phyloP scores from a whole-genome alignment of 2,329 filamentous ascomycete species.

The Pseudocercospora crystallina region DNA sequence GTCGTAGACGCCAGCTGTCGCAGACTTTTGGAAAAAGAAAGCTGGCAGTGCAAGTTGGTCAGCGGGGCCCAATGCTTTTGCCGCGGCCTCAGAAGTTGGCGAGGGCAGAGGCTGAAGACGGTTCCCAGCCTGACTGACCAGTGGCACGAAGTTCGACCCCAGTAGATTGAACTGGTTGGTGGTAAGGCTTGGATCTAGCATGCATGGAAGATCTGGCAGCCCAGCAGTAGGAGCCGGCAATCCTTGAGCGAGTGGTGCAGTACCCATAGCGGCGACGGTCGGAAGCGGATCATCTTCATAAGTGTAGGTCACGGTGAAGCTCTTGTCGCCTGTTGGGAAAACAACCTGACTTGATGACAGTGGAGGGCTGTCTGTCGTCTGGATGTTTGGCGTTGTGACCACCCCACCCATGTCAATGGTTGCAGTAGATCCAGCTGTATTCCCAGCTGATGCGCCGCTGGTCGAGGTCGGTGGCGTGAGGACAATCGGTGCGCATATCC shows the following conservation, averaged over 20 bases:
- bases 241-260: neutral
- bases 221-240: neutral
- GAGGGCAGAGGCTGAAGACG: conserved; percentile 1
- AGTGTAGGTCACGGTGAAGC: conserved; percentile 1
- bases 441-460: no score
- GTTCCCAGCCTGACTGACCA: neutral
- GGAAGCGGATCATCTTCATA: conserved; percentile 5
- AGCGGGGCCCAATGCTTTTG: conserved; percentile 10
- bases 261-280: conserved; percentile 2
- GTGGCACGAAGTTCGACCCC: conserved; percentile 1
- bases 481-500: neutral
- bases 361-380: neutral
- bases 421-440: no score
- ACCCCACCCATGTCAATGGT: neutral
- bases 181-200: neutral
- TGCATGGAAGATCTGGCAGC: neutral
- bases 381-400: neutral
- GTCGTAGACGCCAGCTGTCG: conserved; percentile 6
- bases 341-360: neutral
- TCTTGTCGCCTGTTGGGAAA: conserved; percentile 2
- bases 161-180: conserved; percentile 6
- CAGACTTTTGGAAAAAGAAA: conserved; percentile 8
- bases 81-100: conserved; percentile 10
- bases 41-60: neutral
- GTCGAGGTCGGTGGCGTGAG: neutral